These are phyloP conservation scores for Cercospora sesami DNA, from an alignment of 2,329 filamentous ascomycete genomes.

Conservation along the genomic window DNA sequence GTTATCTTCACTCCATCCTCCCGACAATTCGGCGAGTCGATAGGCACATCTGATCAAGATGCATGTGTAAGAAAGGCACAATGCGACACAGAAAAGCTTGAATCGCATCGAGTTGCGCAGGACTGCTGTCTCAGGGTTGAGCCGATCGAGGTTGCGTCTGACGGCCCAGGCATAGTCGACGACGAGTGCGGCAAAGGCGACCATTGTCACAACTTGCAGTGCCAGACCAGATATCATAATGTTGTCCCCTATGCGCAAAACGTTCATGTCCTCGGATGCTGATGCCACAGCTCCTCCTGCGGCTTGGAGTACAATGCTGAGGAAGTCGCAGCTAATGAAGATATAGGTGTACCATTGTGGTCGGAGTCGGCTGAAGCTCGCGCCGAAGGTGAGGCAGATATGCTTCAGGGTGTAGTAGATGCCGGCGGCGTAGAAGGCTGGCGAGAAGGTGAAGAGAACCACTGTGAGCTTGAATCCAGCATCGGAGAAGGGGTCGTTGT, in stretches of 20 bases:
- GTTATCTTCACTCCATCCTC: constrained; percentile 31
- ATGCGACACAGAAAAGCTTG: constrained; percentile 32
- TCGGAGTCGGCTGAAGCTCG: constrained; percentile 31
- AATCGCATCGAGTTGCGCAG: constrained; percentile 41
- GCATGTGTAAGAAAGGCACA: constrained; percentile 31
- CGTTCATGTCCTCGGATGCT: constrained; percentile 44
- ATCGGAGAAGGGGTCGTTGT: constrained; percentile 46
- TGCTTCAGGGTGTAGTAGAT: constrained; percentile 47
- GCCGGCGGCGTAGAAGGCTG: constrained; percentile 48
- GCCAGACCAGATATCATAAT: constrained; percentile 61
- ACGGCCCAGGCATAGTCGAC: constrained; percentile 39
- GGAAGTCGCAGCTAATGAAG: constrained; percentile 60
- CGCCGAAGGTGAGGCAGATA: constrained; percentile 46
- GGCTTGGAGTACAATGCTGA: constrained; percentile 61
- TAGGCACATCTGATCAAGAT: constrained; percentile 36
- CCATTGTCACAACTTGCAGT: constrained; percentile 56
- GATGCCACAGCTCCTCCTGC: constrained; percentile 60
- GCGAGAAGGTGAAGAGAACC: constrained; percentile 47
- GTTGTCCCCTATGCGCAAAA: constrained; percentile 53
- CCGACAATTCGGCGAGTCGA: constrained; percentile 35
- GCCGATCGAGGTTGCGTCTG: constrained; percentile 23
- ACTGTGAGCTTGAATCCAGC: constrained; percentile 47
- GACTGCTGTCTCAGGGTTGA: constrained; percentile 31
- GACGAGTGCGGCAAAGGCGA: constrained; percentile 49
- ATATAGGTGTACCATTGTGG: constrained; percentile 51